These are phyloP conservation scores for Pseudocercospora macadamiae DNA, from an alignment of 2,329 filamentous ascomycete species.

Conservation along the genomic window DNA sequence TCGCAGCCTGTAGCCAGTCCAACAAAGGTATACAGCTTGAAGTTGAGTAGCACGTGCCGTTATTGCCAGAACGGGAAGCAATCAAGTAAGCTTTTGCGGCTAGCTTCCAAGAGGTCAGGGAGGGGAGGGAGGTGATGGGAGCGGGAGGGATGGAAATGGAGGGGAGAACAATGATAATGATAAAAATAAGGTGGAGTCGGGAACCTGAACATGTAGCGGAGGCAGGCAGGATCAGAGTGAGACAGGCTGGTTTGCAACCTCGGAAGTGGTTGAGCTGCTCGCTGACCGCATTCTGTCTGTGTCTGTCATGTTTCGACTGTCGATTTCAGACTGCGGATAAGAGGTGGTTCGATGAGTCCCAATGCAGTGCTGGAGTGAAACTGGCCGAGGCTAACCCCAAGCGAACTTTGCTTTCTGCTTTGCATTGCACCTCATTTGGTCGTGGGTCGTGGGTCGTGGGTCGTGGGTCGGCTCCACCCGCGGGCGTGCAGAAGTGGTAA, in stretches of 20 bases:
- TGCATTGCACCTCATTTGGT: no score
- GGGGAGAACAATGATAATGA: no score
- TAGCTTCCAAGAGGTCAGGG: background rate
- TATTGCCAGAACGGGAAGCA: background rate
- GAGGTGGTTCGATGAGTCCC: slow-evolving; percentile 7
- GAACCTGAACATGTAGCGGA: no score
- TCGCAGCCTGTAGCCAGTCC: background rate
- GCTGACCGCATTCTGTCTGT: slow-evolving; percentile 6
- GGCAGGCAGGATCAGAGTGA: slow-evolving; percentile 3
- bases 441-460: no score
- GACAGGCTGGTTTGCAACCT: background rate
- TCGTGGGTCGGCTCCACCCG: no score
- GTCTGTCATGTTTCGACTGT: background rate
- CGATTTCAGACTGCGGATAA: background rate
- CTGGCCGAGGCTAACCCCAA: no score
- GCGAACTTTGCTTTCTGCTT: no score
- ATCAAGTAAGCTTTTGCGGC: slow-evolving; percentile 5
- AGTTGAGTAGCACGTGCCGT: background rate
- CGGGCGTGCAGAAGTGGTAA: no score
- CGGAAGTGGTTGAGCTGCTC: background rate
- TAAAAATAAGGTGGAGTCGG: no score
- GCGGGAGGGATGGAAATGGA: background rate
- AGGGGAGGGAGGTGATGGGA: background rate
- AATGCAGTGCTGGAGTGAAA: no score
- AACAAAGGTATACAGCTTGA: background rate